These are phyloP conservation scores for Tuctoria greenei DNA, from an alignment of 176 grass and related monocot genomes.

Conservation along the genomic window DNA sequence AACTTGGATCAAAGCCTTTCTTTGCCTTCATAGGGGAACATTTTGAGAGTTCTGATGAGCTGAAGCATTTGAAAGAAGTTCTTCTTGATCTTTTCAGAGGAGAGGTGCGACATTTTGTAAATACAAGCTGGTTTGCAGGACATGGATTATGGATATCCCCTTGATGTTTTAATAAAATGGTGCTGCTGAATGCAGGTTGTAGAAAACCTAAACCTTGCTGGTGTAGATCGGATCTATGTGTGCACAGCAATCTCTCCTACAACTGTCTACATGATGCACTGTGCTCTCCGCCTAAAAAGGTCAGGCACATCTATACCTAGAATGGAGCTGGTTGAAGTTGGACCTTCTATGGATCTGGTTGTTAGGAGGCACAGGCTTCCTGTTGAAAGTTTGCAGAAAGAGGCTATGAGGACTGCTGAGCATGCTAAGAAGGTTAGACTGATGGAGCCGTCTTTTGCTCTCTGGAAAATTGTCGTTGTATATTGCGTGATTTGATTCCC, in stretches of 20 bases:
- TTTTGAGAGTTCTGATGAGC: slow-evolving; percentile 75
- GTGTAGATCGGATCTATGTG: slow-evolving; percentile 75
- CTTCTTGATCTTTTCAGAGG: slow-evolving; percentile 88
- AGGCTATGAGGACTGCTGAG: slow-evolving; percentile 74
- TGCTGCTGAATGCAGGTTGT: slow-evolving; percentile 60
- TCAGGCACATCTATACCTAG: slow-evolving; percentile 80
- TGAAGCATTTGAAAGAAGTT: slow-evolving; percentile 94
- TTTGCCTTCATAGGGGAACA: slow-evolving; percentile 87
- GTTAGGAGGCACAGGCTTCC: slow-evolving; percentile 62
- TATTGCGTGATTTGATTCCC: neutral
- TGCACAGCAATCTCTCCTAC: slow-evolving; percentile 77
- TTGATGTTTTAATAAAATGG: neutral
- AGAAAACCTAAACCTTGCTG: slow-evolving; percentile 85
- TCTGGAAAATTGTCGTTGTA: neutral
- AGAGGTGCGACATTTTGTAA: slow-evolving; percentile 53
- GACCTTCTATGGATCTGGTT: slow-evolving; percentile 84
- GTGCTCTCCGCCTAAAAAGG: slow-evolving; percentile 76
- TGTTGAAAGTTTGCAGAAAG: slow-evolving; percentile 73
- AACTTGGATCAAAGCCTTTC: slow-evolving; percentile 87
- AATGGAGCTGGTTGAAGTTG: slow-evolving; percentile 95
- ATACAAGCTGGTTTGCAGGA: neutral
- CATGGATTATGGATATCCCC: neutral
- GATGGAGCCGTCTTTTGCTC: slow-evolving; percentile 7
- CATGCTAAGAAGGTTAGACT: slow-evolving; percentile 59
- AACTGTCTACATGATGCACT: slow-evolving; percentile 75